phyloP scores from a whole-genome alignment of 768 basidiomycete species.

The Hygrophorus russula region DNA sequence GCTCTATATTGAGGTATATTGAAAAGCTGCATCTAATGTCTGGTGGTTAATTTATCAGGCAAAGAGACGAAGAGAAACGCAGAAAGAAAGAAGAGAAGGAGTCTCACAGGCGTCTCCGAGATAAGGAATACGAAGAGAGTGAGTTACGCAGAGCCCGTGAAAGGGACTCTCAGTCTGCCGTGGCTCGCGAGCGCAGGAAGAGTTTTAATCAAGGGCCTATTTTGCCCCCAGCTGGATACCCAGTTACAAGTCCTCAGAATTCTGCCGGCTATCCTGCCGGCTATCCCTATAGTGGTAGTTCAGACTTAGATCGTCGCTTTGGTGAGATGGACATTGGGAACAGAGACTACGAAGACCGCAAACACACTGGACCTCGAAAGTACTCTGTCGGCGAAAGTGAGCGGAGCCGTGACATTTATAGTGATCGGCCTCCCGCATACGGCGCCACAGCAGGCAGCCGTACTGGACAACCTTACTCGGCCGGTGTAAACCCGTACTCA shows the following conservation, averaged over 20 bases:
- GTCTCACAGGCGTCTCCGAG: conserved; percentile 33
- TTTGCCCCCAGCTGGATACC: conserved; percentile 11
- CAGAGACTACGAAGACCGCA: background rate
- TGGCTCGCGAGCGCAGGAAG: conserved; percentile 36
- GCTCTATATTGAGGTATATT: background rate
- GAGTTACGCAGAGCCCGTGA: conserved; percentile 50
- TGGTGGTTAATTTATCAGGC: conserved; percentile 21
- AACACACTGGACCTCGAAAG: background rate
- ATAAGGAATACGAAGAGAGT: conserved; percentile 41
- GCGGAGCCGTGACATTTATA: background rate
- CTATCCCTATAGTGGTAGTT: background rate
- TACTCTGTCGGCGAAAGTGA: background rate
- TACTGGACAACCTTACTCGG: conserved; percentile 4
- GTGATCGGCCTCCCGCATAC: too few species aligned
- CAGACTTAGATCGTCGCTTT: conserved; percentile 13
- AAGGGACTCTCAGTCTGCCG: conserved; percentile 32
- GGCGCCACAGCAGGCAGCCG: background rate
- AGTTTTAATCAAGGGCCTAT: conserved; percentile 36
- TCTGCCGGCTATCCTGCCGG: background rate
- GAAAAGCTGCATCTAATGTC: background rate
- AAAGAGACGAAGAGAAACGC: conserved; percentile 32
- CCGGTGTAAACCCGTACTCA: conserved; percentile 10
- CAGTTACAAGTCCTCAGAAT: conserved; percentile 11
- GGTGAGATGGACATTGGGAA: conserved; percentile 14
- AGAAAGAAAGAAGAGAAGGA: conserved; percentile 36